Conservation (phyloP, 805 yeast genomes). For the Teunomyces tritomae region DNA sequence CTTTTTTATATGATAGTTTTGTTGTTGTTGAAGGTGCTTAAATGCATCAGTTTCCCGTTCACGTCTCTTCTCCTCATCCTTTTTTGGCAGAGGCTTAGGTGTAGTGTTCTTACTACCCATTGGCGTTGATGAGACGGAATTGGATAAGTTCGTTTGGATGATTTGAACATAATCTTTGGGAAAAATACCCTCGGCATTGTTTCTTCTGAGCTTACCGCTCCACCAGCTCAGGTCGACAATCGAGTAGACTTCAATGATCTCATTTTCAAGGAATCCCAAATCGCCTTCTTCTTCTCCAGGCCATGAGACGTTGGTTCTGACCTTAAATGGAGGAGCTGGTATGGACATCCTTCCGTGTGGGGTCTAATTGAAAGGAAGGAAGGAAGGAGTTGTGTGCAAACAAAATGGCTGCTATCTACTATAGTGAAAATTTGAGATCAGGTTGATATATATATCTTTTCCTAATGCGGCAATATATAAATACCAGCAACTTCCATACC, state of each 20-base stretch:
- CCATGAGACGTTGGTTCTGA: constrained; percentile 86
- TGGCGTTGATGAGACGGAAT: constrained; percentile 19
- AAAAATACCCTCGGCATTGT: constrained; percentile 79
- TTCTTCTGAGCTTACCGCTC: constrained; percentile 78
- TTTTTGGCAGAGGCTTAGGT: constrained; percentile 13
- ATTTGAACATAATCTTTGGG: constrained; percentile 82
- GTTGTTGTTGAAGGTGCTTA: constrained; percentile 29
- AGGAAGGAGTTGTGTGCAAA: not conserved
- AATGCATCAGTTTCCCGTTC: constrained; percentile 32
- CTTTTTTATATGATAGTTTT: constrained; percentile 25
- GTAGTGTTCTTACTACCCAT: constrained; percentile 6
- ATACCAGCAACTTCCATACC: constrained; percentile 1
- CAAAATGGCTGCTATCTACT: not conserved
- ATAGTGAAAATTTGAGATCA: constrained; percentile 1
- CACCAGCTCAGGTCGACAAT: constrained; percentile 90
- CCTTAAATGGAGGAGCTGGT: constrained; percentile 64
- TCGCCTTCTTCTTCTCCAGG: constrained; percentile 89
- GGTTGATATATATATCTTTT: not conserved
- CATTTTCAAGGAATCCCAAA: constrained; percentile 92
- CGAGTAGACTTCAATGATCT: constrained; percentile 77
- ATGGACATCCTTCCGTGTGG: constrained; percentile 14
- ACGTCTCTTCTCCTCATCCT: constrained; percentile 8
- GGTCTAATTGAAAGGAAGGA: not conserved
- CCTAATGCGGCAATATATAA: constrained; percentile 2
- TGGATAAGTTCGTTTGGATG: constrained; percentile 26